Evolutionary conservation across 306 rosid genomes (phyloP).

Genomic region (Myrica gale): DNA sequence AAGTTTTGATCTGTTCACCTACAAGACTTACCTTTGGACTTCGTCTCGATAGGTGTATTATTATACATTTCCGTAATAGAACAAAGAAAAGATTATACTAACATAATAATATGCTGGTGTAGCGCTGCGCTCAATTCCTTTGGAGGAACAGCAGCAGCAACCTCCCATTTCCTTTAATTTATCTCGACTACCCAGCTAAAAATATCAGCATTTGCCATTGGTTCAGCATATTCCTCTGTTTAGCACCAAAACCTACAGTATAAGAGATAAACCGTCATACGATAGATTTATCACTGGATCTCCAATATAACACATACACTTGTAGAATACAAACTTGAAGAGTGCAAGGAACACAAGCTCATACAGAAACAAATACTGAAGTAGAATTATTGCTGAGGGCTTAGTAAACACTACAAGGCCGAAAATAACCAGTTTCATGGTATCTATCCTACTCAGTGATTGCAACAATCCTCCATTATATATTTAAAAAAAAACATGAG

Average conservation of each 20-base stretch:
- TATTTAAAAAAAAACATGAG: not conserved
- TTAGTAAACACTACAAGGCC: not conserved
- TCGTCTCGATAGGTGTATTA: too few relatives aligned
- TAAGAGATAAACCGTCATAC: not conserved
- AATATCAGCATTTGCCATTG: constrained; percentile 24
- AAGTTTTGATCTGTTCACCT: too few relatives aligned
- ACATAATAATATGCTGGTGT: constrained; percentile 62
- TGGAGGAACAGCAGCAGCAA: constrained; percentile 79
- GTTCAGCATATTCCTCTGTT: constrained; percentile 46
- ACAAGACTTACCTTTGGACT: too few relatives aligned
- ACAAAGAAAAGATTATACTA: constrained; percentile 31
- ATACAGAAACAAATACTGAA: not conserved
- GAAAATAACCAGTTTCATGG: not conserved
- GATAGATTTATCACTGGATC: not conserved
- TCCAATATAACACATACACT: not conserved
- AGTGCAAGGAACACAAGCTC: not conserved
- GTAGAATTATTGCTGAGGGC: not conserved
- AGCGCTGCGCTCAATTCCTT: constrained; percentile 46
- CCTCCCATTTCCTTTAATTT: constrained; percentile 71
- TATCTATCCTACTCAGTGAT: not conserved
- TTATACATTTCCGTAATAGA: not conserved
- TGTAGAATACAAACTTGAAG: not conserved
- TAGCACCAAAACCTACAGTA: constrained; percentile 27
- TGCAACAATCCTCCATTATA: not conserved
- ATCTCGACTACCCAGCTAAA: constrained; percentile 33